A percentile compares a stretch with the other conserved stretches of the same genome.
Evolutionary conservation across 352 stramenopile genomes (phyloP).

Genomic region (Globisporangium nunn): DNA sequence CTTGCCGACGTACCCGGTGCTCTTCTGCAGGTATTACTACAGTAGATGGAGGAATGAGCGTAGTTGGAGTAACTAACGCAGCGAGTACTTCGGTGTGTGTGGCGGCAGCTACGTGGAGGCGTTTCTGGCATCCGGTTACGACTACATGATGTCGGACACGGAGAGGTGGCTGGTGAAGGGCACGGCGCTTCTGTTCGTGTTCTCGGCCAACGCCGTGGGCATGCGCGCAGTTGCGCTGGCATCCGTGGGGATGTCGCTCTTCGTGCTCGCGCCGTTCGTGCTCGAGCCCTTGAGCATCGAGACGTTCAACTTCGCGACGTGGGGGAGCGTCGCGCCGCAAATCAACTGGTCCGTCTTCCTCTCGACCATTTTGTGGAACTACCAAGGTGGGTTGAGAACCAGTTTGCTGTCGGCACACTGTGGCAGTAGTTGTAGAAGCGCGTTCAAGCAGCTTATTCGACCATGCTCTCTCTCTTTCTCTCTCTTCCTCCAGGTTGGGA

Average conservation of each 20-base stretch:
- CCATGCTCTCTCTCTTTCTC: not conserved
- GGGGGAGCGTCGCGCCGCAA: constrained; percentile 51
- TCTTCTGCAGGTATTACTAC: constrained; percentile 53
- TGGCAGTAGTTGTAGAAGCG: too few relatives aligned
- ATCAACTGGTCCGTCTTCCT: constrained; percentile 86
- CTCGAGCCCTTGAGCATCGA: constrained; percentile 69
- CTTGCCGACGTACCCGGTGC: constrained; percentile 75
- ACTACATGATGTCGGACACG: constrained; percentile 34
- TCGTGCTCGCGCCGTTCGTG: constrained; percentile 74
- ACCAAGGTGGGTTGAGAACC: constrained; percentile 36
- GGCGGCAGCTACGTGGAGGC: constrained; percentile 63
- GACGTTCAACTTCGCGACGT: constrained; percentile 67
- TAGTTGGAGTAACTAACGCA: not conserved
- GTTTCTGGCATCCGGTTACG: constrained; percentile 58
- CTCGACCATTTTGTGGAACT: constrained; percentile 83
- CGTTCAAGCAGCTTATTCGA: too few relatives aligned
- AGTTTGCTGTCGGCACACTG: not conserved
- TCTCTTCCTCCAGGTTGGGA: constrained; percentile 44
- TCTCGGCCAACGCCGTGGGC: constrained; percentile 58
- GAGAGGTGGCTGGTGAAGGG: constrained; percentile 75
- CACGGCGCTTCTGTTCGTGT: constrained; percentile 59
- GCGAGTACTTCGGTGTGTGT: not conserved
- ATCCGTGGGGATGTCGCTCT: constrained; percentile 76
- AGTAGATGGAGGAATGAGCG: too few relatives aligned
- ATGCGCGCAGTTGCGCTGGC: constrained; percentile 72